Percentiles rank a stretch among this genome's conserved stretches.
Conservation (phyloP, 169 alveolate species). For the Sarcocystis neurona region DNA sequence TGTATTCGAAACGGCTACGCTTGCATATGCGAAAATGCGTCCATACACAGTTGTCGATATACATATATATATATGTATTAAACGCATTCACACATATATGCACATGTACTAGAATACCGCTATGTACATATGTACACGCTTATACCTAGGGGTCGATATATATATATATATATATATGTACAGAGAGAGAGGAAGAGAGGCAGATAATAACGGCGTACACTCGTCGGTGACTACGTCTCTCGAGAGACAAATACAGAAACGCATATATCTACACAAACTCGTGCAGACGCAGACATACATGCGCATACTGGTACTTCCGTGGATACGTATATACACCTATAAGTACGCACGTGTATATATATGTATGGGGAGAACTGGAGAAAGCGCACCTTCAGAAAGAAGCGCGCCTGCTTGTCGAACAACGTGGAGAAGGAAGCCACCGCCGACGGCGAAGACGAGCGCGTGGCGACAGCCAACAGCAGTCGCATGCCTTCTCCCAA, state of each 20-base stretch:
- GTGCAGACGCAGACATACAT: no score
- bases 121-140: not conserved
- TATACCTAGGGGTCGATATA: not conserved
- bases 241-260: no score
- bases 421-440: constrained; percentile 17
- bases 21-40: no score
- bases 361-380: not conserved
- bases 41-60: no score
- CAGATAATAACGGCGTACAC: no score
- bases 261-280: no score
- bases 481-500: not conserved
- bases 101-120: no score
- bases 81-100: no score
- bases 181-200: not conserved
- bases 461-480: constrained; percentile 18
- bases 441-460: constrained; percentile 20
- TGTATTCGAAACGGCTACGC: no score
- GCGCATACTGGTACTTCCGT: no score
- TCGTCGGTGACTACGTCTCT: not conserved
- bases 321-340: not conserved
- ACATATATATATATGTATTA: no score
- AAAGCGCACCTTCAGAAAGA: not conserved
- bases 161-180: not conserved
- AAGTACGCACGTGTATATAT: not conserved
- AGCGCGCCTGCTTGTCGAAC: not conserved